Evolutionary conservation across 2,329 filamentous ascomycete species (phyloP).

Genomic region (Cadophora malorum): DNA sequence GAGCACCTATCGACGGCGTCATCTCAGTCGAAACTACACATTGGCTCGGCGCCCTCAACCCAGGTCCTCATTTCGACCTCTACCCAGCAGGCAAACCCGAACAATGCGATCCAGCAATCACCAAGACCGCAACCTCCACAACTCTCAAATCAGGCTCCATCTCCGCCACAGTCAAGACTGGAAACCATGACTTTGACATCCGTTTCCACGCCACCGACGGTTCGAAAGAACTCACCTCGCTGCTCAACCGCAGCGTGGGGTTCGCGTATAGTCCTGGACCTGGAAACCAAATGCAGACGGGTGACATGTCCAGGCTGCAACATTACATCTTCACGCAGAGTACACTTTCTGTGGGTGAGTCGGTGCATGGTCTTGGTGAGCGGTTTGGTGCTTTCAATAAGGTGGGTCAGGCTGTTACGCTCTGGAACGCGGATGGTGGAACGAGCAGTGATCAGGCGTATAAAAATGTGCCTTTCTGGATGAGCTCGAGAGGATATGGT

Average conservation of each 20-base stretch:
- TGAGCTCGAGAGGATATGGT: slow-evolving; percentile 76
- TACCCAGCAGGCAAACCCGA: slow-evolving; percentile 58
- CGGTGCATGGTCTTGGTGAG: slow-evolving; percentile 77
- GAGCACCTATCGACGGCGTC: slow-evolving; percentile 63
- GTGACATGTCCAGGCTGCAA: slow-evolving; percentile 58
- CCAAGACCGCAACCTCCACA: slow-evolving; percentile 52
- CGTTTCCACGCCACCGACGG: slow-evolving; percentile 58
- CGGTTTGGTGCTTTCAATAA: slow-evolving; percentile 80
- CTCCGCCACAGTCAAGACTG: slow-evolving; percentile 56
- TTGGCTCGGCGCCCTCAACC: slow-evolving; percentile 58
- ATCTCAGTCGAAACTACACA: slow-evolving; percentile 65
- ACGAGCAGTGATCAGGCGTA: slow-evolving; percentile 75
- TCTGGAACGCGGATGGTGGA: slow-evolving; percentile 70
- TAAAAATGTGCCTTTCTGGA: slow-evolving; percentile 74
- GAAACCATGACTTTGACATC: slow-evolving; percentile 60
- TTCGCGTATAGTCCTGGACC: slow-evolving; percentile 62
- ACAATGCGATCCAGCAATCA: slow-evolving; percentile 48
- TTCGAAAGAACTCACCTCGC: slow-evolving; percentile 59
- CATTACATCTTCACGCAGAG: slow-evolving; percentile 65
- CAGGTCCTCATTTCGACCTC: slow-evolving; percentile 63
- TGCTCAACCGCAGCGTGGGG: slow-evolving; percentile 61
- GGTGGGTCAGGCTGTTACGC: slow-evolving; percentile 71
- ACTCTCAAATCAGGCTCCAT: slow-evolving; percentile 59
- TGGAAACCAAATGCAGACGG: slow-evolving; percentile 58
- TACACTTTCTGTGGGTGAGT: slow-evolving; percentile 64